Base-by-base conservation (phyloP, 768 basidiomycete species). In the Mrakia frigida region DNA sequence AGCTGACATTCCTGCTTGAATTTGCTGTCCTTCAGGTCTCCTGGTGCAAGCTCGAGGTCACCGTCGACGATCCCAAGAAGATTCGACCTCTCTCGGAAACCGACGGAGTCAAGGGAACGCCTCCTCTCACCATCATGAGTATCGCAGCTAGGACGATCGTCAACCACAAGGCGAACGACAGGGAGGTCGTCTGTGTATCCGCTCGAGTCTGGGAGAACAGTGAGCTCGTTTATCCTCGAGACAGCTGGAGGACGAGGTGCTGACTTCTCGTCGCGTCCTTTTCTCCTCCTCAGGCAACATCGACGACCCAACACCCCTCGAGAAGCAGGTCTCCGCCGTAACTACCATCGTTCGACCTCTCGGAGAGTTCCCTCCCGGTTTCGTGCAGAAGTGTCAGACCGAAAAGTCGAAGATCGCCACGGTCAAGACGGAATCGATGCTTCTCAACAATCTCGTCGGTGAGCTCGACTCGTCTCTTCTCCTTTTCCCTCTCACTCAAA, bases 21-120 rank as follows among this genome's bases (percentile, higher is more conserved):
- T 6, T 39, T 28, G 21, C 25, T 43, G 43, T 61, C 11, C 78
- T 3, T 7, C 78, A 98, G 96, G 87, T 93, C 43, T 96, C 97
- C 0, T 99, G 97, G 97, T 98, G 95, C 81, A 95, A 95, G 84
- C 85, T 98, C 18, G 96, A 99, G 84, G 91, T 88, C 25, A 89
- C 88, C 0, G 91, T 94, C 9, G 83, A 87, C 10, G 88, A 94
- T 80, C 94, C 95, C 0, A 96, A 97, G 80, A 90, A 92, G 79
- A 88, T 99, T 83, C 91, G 89, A 76, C 92, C 93, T 0, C 89
- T 95, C 82, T 80, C 88, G 0, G 92, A 95, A 70, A 86, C 87
- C 5, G 92, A 95, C 80, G 90, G 90, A 0, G 90, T 91, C 0
- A 90, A 88, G 82, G 94, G 94, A 16, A 86, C 87, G 25, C 97